Percentiles rank a stretch among this genome's conserved stretches.
These are phyloP conservation scores for Stenocarpella maydis DNA, from an alignment of 2,329 filamentous ascomycete species.

Conservation along the genomic window DNA sequence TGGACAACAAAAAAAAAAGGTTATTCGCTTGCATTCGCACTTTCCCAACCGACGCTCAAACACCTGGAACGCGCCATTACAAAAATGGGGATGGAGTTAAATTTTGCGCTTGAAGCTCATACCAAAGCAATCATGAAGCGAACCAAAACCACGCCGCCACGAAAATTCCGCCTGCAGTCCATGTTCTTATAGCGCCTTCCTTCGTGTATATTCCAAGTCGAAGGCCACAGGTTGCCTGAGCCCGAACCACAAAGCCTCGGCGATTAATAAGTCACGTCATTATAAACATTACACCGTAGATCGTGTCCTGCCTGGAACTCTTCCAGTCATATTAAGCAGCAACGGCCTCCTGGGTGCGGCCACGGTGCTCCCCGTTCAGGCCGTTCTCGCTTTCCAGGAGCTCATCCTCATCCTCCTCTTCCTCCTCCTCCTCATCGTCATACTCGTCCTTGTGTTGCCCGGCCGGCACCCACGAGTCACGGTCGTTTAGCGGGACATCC, in stretches of 20 bases:
- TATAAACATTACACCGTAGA: conserved; percentile 34
- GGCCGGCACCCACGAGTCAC: conserved; percentile 86
- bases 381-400: conserved; percentile 54
- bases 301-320: neutral
- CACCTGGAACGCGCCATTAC: too few relatives aligned
- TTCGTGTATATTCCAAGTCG: neutral
- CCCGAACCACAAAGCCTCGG: neutral
- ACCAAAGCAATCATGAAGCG: conserved; percentile 10
- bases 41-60: neutral
- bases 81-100: neutral
- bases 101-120: conserved; percentile 1
- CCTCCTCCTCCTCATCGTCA: conserved; percentile 70
- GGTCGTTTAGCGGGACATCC: conserved; percentile 79
- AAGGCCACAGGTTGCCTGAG: neutral
- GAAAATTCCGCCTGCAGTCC: neutral
- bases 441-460: conserved; percentile 66
- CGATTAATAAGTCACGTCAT: conserved; percentile 32
- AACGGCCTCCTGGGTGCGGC: conserved; percentile 62
- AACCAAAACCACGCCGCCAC: conserved; percentile 12
- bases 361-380: conserved; percentile 64
- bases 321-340: conserved; percentile 48
- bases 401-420: conserved; percentile 63
- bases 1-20: neutral
- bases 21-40: neutral
- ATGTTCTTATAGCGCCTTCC: conserved; percentile 12